Conservation (phyloP, 23 red algal species). For the Pyropia yezoensis region DNA sequence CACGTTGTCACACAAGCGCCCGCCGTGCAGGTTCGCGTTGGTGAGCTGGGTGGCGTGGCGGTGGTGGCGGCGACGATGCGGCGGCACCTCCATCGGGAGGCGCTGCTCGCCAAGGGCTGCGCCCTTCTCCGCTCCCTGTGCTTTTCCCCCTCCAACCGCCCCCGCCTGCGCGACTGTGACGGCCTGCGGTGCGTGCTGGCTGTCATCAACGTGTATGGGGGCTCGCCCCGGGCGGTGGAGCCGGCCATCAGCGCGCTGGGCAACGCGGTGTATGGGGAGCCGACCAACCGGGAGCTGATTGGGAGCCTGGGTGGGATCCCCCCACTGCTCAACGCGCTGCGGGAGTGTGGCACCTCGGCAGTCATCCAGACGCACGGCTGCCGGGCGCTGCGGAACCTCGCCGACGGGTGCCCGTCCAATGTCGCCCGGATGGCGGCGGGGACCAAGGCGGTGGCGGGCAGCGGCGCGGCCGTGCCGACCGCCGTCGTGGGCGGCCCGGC, state of each 20-base stretch:
- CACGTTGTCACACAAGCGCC: conserved; percentile 8
- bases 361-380: no score
- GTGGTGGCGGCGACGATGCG: conserved; percentile 31
- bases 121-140: conserved; percentile 33
- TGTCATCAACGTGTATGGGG: conserved; percentile 8
- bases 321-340: conserved; percentile 13
- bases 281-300: conserved; percentile 30
- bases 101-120: conserved; percentile 7
- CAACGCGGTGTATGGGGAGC: conserved; percentile 31
- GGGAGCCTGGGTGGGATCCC: conserved; percentile 20
- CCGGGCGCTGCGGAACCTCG: no score
- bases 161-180: conserved; percentile 5
- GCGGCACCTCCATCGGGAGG: conserved; percentile 16
- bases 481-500: no score
- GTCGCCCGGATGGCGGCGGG: no score
- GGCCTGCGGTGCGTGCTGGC: conserved; percentile 20
- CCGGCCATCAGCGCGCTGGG: conserved; percentile 20
- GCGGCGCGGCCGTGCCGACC: no score
- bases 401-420: no score
- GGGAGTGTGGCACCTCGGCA: background rate
- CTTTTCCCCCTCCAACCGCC: conserved; percentile 16
- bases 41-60: conserved; percentile 14
- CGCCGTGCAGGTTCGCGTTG: conserved; percentile 19
- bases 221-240: conserved; percentile 7
- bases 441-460: no score